Percentiles rank a stretch among this genome's conserved stretches.
These are phyloP conservation scores for Ormosia emarginata DNA, from an alignment of 306 rosid species.

Conservation along the genomic window DNA sequence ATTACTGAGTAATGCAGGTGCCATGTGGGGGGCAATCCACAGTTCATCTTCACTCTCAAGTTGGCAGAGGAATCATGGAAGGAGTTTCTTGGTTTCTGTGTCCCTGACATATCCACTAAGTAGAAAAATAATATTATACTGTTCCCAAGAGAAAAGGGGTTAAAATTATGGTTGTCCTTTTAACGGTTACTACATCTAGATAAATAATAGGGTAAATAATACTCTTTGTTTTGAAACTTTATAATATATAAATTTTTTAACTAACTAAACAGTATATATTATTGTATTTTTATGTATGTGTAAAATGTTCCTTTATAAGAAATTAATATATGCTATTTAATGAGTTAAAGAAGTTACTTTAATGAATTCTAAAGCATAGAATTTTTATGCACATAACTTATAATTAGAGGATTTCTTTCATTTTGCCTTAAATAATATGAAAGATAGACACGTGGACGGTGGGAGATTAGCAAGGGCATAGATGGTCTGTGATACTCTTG, in stretches of 20 bases:
- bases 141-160: constrained; percentile 24
- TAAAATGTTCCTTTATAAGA: too few species aligned
- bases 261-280: too few species aligned
- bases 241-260: too few species aligned
- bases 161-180: constrained; percentile 33
- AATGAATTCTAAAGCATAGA: too few species aligned
- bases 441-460: constrained; percentile 51
- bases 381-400: too few species aligned
- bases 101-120: constrained; percentile 1
- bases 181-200: constrained; percentile 48
- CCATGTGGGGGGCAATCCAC: constrained; percentile 45
- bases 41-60: constrained; percentile 23
- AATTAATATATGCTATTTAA: too few species aligned
- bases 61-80: constrained; percentile 45
- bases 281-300: too few species aligned
- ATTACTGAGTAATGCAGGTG: constrained; percentile 35
- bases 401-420: too few species aligned
- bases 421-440: neutral
- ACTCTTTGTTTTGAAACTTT: too few species aligned
- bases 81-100: constrained; percentile 27
- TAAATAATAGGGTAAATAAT: too few species aligned
- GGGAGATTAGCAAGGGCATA: constrained; percentile 29
- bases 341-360: too few species aligned
- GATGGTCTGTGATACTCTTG: constrained; percentile 30
- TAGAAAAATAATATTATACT: neutral